Evolutionary conservation across 2,329 filamentous ascomycete genomes (phyloP), one percentile per base, ranked within the genome.

Genomic region (Fusarium palustre): DNA sequence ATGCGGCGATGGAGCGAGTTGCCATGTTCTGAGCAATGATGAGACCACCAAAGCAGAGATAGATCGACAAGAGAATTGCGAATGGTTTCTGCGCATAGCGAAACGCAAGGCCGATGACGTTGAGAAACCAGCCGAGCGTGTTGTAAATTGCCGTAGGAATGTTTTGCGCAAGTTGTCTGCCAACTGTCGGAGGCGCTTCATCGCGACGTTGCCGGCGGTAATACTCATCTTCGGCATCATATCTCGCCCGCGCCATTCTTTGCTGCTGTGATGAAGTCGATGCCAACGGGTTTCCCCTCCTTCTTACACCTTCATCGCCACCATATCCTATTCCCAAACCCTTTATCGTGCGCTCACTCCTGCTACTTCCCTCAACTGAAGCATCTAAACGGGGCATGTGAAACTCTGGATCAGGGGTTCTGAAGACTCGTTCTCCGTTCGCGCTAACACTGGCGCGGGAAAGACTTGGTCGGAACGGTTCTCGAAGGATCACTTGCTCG

Each of bases 81-180:
- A 93, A 79, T 0, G 92, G 85, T 45, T 87, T 88, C 76, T 92
- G 90, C 5, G 89, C 81, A 56, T 89, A 86, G 20, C 84, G 82
- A 49, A 93, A 82, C 4, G 89, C 86, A 55, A 89, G 83, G 7
- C 81, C 81, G 15, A 91, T 64, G 18, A 92, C 81, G 31, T 87
- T 87, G 3, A 87, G 66, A 5, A 81, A 60, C 83, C 90, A 92
- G 22, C 76, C 75, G 7, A 82, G 61, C 4, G 79, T 76, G 42
- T 81, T 77, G 55, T 81, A 80, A 10, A 85, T 9, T 9, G 79
- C 78, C 4, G 74, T 72, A 0, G 82, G 81, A 5, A 83, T 59
- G 3, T 79, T 79, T 13, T 77, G 69, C 0, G 77, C 71, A 16
- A 85, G 55, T 28, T 77, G 75, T 4, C 79, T 72, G 15, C 71